These are phyloP conservation scores for Tricholoma sp. DNA, from an alignment of 768 basidiomycete genomes.

Conservation along the genomic window DNA sequence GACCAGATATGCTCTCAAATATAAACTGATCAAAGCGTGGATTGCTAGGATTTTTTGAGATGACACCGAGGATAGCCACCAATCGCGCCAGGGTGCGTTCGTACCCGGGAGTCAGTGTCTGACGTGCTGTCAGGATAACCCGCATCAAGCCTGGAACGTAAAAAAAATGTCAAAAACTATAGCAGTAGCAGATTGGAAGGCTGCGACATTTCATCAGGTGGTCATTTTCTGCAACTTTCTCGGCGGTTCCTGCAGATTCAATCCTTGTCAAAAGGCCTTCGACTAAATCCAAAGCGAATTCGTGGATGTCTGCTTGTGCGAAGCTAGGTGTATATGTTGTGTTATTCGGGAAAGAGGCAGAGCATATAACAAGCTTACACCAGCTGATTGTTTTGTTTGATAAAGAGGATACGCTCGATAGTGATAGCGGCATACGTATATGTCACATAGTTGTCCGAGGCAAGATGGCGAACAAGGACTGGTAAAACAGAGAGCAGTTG, in stretches of 20 bases:
- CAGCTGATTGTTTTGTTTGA: constrained; percentile 71
- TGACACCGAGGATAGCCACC: constrained; percentile 78
- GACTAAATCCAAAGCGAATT: constrained; percentile 71
- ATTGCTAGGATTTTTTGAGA: constrained; percentile 95
- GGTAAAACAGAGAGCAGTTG: constrained; percentile 92
- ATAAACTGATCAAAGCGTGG: constrained; percentile 97
- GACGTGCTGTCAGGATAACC: constrained; percentile 84
- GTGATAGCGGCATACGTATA: constrained; percentile 97
- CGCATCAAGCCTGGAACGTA: constrained; percentile 77
- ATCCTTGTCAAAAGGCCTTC: constrained; percentile 74
- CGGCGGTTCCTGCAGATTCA: constrained; percentile 71
- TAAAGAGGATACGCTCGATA: constrained; percentile 92
- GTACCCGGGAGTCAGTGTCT: constrained; percentile 65
- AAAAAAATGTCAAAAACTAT: neutral
- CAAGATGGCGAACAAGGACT: constrained; percentile 75
- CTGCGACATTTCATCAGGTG: constrained; percentile 92
- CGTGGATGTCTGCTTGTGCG: constrained; percentile 80
- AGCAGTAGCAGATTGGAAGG: constrained; percentile 1
- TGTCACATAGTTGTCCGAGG: constrained; percentile 82
- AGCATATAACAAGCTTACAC: constrained; percentile 46
- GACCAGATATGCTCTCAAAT: constrained; percentile 92
- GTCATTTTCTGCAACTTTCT: constrained; percentile 96
- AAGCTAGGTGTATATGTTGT: constrained; percentile 47
- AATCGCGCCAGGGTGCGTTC: constrained; percentile 65
- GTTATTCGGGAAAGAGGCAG: neutral